These are phyloP conservation scores for Penicillium cosmopolitanum DNA, from an alignment of 495 filamentous ascomycete genomes.

Conservation along the genomic window DNA sequence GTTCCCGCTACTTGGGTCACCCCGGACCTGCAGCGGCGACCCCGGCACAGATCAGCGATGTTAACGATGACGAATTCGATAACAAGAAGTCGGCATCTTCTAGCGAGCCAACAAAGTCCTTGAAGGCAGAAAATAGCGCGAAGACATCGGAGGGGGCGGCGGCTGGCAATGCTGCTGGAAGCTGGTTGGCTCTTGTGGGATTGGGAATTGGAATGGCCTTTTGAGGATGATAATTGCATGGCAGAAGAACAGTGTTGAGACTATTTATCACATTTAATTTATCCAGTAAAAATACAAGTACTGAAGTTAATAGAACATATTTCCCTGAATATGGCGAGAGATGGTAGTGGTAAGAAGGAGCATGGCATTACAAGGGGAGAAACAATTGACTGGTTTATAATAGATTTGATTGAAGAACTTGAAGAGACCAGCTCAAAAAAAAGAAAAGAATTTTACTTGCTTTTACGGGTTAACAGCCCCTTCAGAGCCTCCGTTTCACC, in stretches of 20 bases:
- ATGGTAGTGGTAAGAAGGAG: not conserved
- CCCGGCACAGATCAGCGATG: constrained; percentile 8
- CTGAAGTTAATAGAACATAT: not conserved
- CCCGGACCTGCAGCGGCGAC: constrained; percentile 13
- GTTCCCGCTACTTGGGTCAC: constrained; percentile 19
- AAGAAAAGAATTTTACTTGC: constrained; percentile 17
- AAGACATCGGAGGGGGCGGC: constrained; percentile 22
- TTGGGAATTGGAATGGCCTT: constrained; percentile 22
- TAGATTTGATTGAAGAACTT: constrained; percentile 7
- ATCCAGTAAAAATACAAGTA: constrained; percentile 2
- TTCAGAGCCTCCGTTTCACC: constrained; percentile 56
- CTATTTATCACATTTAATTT: too few relatives aligned
- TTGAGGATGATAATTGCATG: not conserved
- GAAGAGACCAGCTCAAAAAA: constrained; percentile 22
- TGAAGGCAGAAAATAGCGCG: constrained; percentile 8
- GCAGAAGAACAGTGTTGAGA: too few relatives aligned
- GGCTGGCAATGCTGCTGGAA: constrained; percentile 13
- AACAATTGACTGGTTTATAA: constrained; percentile 1
- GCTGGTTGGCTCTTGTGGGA: constrained; percentile 27
- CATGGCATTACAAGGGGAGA: not conserved
- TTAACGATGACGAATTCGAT: constrained; percentile 2
- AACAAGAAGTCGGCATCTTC: not conserved
- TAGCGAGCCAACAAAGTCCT: constrained; percentile 15
- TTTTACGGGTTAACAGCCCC: constrained; percentile 33
- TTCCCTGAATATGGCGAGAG: not conserved